A percentile compares a stretch with the other conserved stretches of the same genome.
These are phyloP conservation scores for Fraxinus americana DNA, from an alignment of 257 asterid genomes.

Conservation along the genomic window DNA sequence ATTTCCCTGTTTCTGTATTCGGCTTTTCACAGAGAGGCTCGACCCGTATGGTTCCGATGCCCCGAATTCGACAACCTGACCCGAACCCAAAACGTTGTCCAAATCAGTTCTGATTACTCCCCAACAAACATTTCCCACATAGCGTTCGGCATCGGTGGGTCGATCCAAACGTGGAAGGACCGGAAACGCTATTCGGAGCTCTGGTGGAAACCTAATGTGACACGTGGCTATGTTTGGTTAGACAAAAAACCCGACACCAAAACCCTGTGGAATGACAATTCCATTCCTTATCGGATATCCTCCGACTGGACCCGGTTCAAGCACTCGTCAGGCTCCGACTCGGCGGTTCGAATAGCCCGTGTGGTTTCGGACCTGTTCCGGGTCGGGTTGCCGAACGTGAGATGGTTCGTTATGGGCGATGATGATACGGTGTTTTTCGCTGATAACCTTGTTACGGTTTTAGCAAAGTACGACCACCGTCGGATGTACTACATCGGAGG, in stretches of 20 bases:
- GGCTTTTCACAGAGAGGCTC: constrained; percentile 29
- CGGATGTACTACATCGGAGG: constrained; percentile 80
- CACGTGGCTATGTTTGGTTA: constrained; percentile 76
- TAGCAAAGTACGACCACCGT: constrained; percentile 74
- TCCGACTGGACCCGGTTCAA: constrained; percentile 69
- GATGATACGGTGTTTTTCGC: constrained; percentile 90
- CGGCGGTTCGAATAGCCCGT: constrained; percentile 81
- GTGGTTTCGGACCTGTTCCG: constrained; percentile 67
- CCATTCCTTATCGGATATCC: constrained; percentile 58
- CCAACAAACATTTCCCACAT: constrained; percentile 79
- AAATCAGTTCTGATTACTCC: constrained; percentile 27
- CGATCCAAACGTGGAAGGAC: constrained; percentile 59
- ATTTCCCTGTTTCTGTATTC: constrained; percentile 44
- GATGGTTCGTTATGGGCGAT: constrained; percentile 99
- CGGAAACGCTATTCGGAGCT: constrained; percentile 65
- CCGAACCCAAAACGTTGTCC: constrained; percentile 27
- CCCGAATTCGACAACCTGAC: constrained; percentile 29
- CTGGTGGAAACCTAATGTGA: constrained; percentile 73
- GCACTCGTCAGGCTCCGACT: constrained; percentile 45
- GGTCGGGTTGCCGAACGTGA: constrained; percentile 58
- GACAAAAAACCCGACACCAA: constrained; percentile 45
- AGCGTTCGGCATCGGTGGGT: constrained; percentile 83
- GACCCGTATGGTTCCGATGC: constrained; percentile 48
- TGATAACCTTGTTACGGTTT: constrained; percentile 67
- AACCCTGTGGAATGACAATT: constrained; percentile 27